Evolutionary conservation across 805 yeast species (phyloP), one percentile per base, ranked within the genome.

Genomic region (Candida maltosa): DNA sequence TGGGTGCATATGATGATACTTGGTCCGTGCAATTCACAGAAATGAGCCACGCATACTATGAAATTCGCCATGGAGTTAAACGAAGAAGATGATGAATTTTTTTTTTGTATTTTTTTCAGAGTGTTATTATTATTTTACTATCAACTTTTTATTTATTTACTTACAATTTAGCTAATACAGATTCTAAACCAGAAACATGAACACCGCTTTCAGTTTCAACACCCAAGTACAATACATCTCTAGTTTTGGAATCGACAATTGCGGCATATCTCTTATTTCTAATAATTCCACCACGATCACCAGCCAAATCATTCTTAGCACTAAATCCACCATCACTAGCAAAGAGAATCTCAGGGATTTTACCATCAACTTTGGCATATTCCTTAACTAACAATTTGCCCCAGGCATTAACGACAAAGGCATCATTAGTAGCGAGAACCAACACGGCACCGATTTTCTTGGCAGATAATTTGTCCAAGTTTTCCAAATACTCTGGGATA

Each of bases 11-110:
- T 56, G 2, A 83, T 63, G 26, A 78, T 72, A 9, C 79, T 65
- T 0, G 91, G 89, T 0, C 91, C 91, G 51, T 83, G 89, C 16
- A 77, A 70, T 56, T 83, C 91, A 54, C 91, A 83, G 54, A 83
- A 83, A 51, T 83, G 91, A 0, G 87, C 81, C 31, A 83, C 52
- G 15, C 83, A 66, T 7, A 78, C 56, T 8, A 73, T 71, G 49
- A 61, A 75, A 26, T 69, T 60, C 21, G 52, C 48, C 65, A 62
- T 59, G 15, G 14, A 16, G 17, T 10, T n/a, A 29, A 29, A 25
- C 15, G 23, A 17, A 21, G 21, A 16, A 19, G 22, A 17, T 22
- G 6, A 25, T 30, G 33, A 16, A 11, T 12, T 11, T 10, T 18
- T 30, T 30, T 14, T 11, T 15, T 22, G 11, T 22, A 12, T 12